phyloP scores from a whole-genome alignment of 805 yeast genomes.

The Yamadazyma scolyti region DNA sequence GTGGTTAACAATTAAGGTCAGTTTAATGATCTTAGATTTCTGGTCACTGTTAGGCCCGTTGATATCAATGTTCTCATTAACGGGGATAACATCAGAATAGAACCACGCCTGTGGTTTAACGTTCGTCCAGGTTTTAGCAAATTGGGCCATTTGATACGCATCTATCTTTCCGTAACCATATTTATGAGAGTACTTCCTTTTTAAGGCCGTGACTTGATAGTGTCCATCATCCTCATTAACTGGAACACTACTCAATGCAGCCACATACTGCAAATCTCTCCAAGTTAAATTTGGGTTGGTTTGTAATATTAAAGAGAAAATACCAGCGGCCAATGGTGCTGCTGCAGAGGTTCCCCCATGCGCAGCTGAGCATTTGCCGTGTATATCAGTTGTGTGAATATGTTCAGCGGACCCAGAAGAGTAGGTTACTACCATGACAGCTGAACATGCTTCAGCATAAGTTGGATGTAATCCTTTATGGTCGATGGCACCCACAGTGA shows the following conservation, averaged over 20 bases:
- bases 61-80: conserved; percentile 18
- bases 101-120: conserved; percentile 93
- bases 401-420: conserved; percentile 88
- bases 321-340: conserved; percentile 97
- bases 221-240: conserved; percentile 64
- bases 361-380: conserved; percentile 58
- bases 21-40: conserved; percentile 14
- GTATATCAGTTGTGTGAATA: conserved; percentile 83
- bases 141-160: conserved; percentile 67
- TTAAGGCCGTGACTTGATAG: conserved; percentile 70
- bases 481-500: conserved; percentile 93
- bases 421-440: conserved; percentile 90
- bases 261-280: conserved; percentile 91
- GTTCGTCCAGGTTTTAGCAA: conserved; percentile 71
- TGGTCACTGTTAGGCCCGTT: conserved; percentile 9
- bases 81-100: conserved; percentile 43
- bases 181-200: conserved; percentile 71
- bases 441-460: conserved; percentile 90
- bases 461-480: conserved; percentile 81
- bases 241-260: conserved; percentile 66
- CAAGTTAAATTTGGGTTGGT: conserved; percentile 88
- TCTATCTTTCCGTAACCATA: conserved; percentile 94
- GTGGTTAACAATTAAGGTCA: conserved; percentile 40
- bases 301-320: conserved; percentile 75
- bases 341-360: conserved; percentile 99